Base-by-base conservation (phyloP, 129 eudicot genomes). In the Escallonia rubra region DNA sequence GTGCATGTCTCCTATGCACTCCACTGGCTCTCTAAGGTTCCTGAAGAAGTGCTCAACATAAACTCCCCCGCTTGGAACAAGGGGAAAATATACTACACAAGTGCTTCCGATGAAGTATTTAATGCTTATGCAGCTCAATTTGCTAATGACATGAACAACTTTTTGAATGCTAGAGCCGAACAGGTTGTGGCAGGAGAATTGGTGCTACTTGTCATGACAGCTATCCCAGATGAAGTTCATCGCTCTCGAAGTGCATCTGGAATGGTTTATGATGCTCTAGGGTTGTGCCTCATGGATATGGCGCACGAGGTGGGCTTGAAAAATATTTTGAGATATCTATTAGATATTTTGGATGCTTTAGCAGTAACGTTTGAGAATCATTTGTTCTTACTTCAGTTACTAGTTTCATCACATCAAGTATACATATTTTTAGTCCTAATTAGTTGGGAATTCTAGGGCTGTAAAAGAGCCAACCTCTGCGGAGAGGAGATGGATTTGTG, bases 1-100 rank as follows among this genome's bases (percentile, higher is more conserved):
- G 12, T 46, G 39, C 54, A n/a, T n/a, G n/a, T n/a, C n/a, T 75
- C 74, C 3, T 42, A 23, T n/a, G 15, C 74, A 0, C 55, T 68
- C 9, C 74, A 68, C 15, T 75, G 80, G 80, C 80, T 75, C 2
- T 68, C 74, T 11, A 54, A 56, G n/a, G 48, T 16, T 6, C 80
- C 80, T 3, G 34, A 54, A 42, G 73, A 68, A 51, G 8, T 74
- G 41, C 0, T 10, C 44, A n/a, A n/a, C n/a, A n/a, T n/a, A n/a
- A n/a, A n/a, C n/a, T n/a, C n/a, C n/a, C n/a, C n/a, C n/a, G n/a
- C n/a, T n/a, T n/a, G n/a, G n/a, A 76, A 76, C 44, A 42, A 54
- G 8, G 80, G 70, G 10, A 69, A 66, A 51, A 76, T 76, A 10
- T 60, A 63, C 52, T 63, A 76, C 59, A 38, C 44, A 10, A 60